Percentiles rank a stretch among this genome's conserved stretches.
phyloP scores from a whole-genome alignment of 805 yeast species.

The Starmerella tilneyi region DNA sequence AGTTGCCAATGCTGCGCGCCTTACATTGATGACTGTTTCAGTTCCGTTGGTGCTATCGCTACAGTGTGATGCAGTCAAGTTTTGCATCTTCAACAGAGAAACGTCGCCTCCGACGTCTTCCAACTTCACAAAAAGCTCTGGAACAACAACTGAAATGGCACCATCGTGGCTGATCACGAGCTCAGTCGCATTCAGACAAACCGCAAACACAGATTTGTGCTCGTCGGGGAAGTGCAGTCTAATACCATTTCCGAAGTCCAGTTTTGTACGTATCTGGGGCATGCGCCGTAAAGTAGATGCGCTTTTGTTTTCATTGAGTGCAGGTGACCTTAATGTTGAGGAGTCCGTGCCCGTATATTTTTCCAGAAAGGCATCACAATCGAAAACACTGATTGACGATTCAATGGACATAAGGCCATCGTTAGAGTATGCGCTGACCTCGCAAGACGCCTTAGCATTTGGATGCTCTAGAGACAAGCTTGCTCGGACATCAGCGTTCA shows the following conservation, averaged over 20 bases:
- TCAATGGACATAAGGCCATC: conserved; percentile 5
- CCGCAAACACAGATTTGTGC: not conserved
- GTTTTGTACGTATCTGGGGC: not conserved
- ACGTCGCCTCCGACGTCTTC: conserved; percentile 5
- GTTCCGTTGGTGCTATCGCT: not conserved
- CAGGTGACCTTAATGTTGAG: not conserved
- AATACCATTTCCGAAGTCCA: not conserved
- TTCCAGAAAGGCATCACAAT: not conserved
- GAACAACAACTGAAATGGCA: not conserved
- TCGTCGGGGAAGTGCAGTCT: conserved; percentile 7
- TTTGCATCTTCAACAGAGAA: not conserved
- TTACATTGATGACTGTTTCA: not conserved
- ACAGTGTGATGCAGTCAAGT: not conserved
- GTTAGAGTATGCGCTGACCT: not conserved
- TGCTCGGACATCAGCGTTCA: not conserved
- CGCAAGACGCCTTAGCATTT: not conserved
- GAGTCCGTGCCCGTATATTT: not conserved
- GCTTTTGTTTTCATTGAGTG: not conserved
- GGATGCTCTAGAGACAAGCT: not conserved
- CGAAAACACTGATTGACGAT: not conserved
- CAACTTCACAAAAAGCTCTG: not conserved
- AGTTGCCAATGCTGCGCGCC: not conserved
- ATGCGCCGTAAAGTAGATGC: not conserved
- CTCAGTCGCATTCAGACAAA: not conserved
- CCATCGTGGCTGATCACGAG: not conserved